A percentile compares a stretch with the other conserved stretches of the same genome.
These are phyloP conservation scores for Pythium angustatum DNA, from an alignment of 352 stramenopile species.

Conservation along the genomic window DNA sequence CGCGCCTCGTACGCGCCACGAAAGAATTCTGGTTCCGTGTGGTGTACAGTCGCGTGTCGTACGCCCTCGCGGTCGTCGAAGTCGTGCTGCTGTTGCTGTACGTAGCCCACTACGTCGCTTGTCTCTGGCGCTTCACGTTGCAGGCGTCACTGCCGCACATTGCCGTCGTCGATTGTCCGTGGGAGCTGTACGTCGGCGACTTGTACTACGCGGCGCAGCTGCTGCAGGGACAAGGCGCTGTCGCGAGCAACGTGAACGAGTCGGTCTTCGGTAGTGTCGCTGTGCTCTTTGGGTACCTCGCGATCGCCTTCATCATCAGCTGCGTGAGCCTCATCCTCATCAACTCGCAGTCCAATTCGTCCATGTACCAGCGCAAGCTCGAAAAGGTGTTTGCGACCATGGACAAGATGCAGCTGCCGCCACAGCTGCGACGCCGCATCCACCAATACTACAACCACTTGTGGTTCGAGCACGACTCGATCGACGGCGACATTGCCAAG, in stretches of 20 bases:
- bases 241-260: not conserved
- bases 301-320: slow-evolving; percentile 25
- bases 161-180: slow-evolving; percentile 1
- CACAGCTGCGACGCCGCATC: slow-evolving; percentile 35
- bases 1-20: slow-evolving; percentile 25
- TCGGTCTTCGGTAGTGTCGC: slow-evolving; percentile 21
- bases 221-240: slow-evolving; percentile 20
- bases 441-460: slow-evolving; percentile 49
- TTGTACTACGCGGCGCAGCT: slow-evolving; percentile 26
- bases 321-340: slow-evolving; percentile 21
- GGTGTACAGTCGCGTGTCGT: slow-evolving; percentile 22
- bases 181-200: slow-evolving; percentile 25
- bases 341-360: slow-evolving; percentile 28
- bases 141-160: not conserved
- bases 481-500: slow-evolving; percentile 36
- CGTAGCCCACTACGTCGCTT: slow-evolving; percentile 37
- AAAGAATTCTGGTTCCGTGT: slow-evolving; percentile 27
- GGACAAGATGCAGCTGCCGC: slow-evolving; percentile 35
- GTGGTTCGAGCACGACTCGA: slow-evolving; percentile 42
- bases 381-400: slow-evolving; percentile 42
- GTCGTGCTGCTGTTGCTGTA: slow-evolving; percentile 33
- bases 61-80: slow-evolving; percentile 18
- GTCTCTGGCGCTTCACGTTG: slow-evolving; percentile 33
- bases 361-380: slow-evolving; percentile 39
- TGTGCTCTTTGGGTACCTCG: slow-evolving; percentile 23